Percentiles rank a stretch among this genome's conserved stretches.
Evolutionary conservation across 192 early-diverging fungal genomes (phyloP).

Genomic region (Coemansia sp.): DNA sequence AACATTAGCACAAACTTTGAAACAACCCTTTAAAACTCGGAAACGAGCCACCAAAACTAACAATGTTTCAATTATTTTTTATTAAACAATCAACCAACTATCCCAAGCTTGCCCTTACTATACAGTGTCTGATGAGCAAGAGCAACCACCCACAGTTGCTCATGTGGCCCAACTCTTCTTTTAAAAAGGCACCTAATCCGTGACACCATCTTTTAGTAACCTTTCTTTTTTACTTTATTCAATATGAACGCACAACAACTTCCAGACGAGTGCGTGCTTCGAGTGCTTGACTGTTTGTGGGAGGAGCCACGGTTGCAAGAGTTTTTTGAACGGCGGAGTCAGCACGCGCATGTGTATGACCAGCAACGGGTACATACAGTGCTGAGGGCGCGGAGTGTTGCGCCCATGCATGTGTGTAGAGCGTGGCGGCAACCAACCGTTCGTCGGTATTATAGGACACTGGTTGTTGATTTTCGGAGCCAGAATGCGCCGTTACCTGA

Average conservation of each 20-base stretch:
- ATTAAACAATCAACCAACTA: too few relatives aligned
- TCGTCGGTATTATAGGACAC: slow-evolving; percentile 25
- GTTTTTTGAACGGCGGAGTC: slow-evolving; percentile 28
- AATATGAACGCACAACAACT: slow-evolving; percentile 2
- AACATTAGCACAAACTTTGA: too few relatives aligned
- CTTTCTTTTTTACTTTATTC: slow-evolving; percentile 1
- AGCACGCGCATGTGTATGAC: slow-evolving; percentile 31
- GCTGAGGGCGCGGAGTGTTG: slow-evolving; percentile 17
- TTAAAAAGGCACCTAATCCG: slow-evolving; percentile 1
- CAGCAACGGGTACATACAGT: slow-evolving; percentile 28
- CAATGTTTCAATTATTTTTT: too few relatives aligned
- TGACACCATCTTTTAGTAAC: slow-evolving; percentile 6
- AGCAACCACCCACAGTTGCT: background rate
- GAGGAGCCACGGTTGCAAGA: background rate
- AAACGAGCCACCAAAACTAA: too few relatives aligned
- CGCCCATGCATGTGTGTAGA: slow-evolving; percentile 35
- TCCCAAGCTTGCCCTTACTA: too few relatives aligned
- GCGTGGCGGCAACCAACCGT: slow-evolving; percentile 19
- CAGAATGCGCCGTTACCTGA: background rate
- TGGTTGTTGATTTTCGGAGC: slow-evolving; percentile 9
- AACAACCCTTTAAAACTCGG: too few relatives aligned
- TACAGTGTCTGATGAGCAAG: too few relatives aligned
- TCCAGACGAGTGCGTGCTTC: slow-evolving; percentile 31
- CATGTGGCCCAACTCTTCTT: background rate
- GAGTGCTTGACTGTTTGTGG: slow-evolving; percentile 38